phyloP scores from a whole-genome alignment of 352 stramenopile species.

The Phytopythium helicoides region DNA sequence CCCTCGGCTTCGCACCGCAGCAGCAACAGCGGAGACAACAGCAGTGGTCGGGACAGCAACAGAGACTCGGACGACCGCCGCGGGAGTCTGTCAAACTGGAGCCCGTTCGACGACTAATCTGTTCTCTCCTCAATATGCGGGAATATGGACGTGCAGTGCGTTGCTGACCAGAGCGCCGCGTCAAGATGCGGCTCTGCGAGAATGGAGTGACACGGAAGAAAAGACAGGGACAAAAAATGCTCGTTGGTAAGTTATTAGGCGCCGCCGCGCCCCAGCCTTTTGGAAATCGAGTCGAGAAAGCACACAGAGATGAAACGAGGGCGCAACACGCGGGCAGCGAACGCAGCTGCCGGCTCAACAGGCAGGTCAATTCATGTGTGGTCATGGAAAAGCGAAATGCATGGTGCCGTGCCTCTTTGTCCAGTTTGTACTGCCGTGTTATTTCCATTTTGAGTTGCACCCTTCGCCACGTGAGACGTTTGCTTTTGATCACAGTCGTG shows the following conservation, averaged over 20 bases:
- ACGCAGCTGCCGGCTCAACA: too few species aligned
- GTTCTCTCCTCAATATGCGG: not conserved
- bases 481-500: too few species aligned
- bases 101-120: constrained; percentile 22
- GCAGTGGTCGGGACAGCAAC: not conserved
- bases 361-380: too few species aligned
- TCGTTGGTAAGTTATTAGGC: constrained; percentile 51
- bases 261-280: constrained; percentile 9
- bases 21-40: not conserved
- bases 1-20: not conserved
- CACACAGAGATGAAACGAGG: not conserved
- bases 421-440: too few species aligned
- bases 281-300: constrained; percentile 1
- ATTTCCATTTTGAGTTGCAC: too few species aligned
- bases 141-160: not conserved
- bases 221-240: constrained; percentile 25
- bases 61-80: not conserved
- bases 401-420: too few species aligned
- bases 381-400: not conserved
- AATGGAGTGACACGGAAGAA: not conserved
- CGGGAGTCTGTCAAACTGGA: constrained; percentile 19
- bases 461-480: too few species aligned
- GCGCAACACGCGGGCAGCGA: not conserved
- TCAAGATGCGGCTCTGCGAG: not conserved
- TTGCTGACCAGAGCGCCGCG: not conserved